These are phyloP conservation scores for Vitis hybrid DNA, from an alignment of 177 flowering plant genomes.

Conservation along the genomic window DNA sequence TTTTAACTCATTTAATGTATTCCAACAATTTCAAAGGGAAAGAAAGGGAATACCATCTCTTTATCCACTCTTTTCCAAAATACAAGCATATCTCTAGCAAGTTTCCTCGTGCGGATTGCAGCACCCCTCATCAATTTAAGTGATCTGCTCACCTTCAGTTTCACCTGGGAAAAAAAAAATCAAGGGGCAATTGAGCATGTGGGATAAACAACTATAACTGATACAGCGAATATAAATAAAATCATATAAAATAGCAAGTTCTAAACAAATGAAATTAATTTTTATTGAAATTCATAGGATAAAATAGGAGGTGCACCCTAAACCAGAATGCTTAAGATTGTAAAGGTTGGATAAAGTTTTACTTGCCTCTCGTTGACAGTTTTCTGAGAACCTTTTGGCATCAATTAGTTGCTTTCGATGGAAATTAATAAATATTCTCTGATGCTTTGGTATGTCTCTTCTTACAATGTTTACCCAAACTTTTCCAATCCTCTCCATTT, in stretches of 20 bases:
- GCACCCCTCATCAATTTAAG: constrained; percentile 83
- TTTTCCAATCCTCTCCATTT: constrained; percentile 81
- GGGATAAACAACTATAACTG: too few species aligned
- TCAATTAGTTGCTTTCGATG: constrained; percentile 77
- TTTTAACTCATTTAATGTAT: background rate
- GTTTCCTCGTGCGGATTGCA: constrained; percentile 79
- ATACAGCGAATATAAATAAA: too few species aligned
- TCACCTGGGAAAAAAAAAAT: constrained; percentile 59
- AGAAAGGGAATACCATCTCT: constrained; percentile 71
- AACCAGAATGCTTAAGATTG: background rate
- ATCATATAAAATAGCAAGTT: background rate
- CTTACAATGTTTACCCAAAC: constrained; percentile 80
- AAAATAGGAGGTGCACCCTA: background rate
- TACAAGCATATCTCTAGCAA: constrained; percentile 92
- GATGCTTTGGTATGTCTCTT: constrained; percentile 84
- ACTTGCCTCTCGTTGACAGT: constrained; percentile 90
- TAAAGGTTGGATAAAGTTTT: background rate
- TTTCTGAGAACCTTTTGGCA: constrained; percentile 86
- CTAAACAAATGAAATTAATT: background rate
- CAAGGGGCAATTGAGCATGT: constrained; percentile 6
- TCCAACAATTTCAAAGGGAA: background rate
- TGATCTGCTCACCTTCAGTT: constrained; percentile 81
- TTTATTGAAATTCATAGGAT: background rate
- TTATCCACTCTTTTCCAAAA: constrained; percentile 96
- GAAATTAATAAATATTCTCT: constrained; percentile 57